Evolutionary conservation across 1,139 yeast species (phyloP), one percentile per base, ranked within the genome.

Genomic region (Eremothecium cymbalariae): DNA sequence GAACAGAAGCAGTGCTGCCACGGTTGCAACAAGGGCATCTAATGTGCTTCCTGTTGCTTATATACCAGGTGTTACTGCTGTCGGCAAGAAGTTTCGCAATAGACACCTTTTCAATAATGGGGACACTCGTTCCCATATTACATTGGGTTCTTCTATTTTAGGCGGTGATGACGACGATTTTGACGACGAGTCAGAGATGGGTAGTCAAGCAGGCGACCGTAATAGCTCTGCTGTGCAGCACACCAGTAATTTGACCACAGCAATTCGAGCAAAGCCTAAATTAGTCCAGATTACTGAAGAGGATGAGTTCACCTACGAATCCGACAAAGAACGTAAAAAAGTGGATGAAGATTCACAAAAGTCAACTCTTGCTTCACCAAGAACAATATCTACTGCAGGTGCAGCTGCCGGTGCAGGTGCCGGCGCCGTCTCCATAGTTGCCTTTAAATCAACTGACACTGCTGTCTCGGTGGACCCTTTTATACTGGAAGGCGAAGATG

Each of bases 11-110:
- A 48, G 71, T 42, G 78, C 84, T 5, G 72, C 81, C 14, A 70
- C 84, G 4, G 68, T 75, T 18, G 67, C 80, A 36, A 78, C 90
- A 6, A 74, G 81, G 45, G 94, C 93, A 4, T 81, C 94, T 6
- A 86, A 88, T 57, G 77, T 88, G 42, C 70, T 86, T 42, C 95
- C 95, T n/a, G 80, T 86, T 44, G 95, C 94, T 2, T 86, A 86
- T 55, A 84, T 86, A 41, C 96, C 96, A 0, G 96, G 96, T 25
- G 95, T 85, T 25, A 80, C 85, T 1, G 77, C 76, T n/a, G 49
- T 8, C 41, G 43, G 43, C 47, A 19, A 45, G 43, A 12, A 40
- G 34, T 5, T 40, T 46, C 26, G 46, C 47, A 22, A 38, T 33
- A 24, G 39, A 38, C 40, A 39, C 13, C 34, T 39, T 15, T 38